These are phyloP conservation scores for Lasiosphaeriaceae sp. DNA, from an alignment of 495 filamentous ascomycete genomes.

Conservation along the genomic window DNA sequence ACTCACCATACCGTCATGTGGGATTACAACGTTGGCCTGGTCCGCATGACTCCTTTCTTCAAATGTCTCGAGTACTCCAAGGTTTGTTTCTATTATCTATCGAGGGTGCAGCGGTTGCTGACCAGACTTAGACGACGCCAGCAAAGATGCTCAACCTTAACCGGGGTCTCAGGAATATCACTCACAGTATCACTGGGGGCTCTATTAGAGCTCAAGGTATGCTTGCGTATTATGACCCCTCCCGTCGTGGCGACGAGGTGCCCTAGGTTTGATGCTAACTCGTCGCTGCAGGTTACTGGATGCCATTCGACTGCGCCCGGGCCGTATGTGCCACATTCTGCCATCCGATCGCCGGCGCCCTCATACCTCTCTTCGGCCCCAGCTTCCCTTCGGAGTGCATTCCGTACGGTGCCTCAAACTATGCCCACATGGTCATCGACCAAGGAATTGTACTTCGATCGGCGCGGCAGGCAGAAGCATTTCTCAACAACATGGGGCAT, in stretches of 20 bases:
- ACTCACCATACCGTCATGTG: slow-evolving; percentile 75
- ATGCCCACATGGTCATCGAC: slow-evolving; percentile 67
- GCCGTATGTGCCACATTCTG: slow-evolving; percentile 87
- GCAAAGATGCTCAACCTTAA: slow-evolving; percentile 77
- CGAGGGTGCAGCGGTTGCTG: not conserved
- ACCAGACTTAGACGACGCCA: slow-evolving; percentile 63
- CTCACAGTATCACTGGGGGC: slow-evolving; percentile 92
- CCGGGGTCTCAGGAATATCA: slow-evolving; percentile 76
- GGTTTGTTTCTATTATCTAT: slow-evolving; percentile 43
- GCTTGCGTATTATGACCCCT: not conserved
- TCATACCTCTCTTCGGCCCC: slow-evolving; percentile 85
- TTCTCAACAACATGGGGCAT: slow-evolving; percentile 24
- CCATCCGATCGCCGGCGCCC: slow-evolving; percentile 71
- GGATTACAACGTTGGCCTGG: slow-evolving; percentile 96
- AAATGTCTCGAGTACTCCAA: slow-evolving; percentile 84
- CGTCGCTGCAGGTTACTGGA: slow-evolving; percentile 79
- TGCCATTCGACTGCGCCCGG: slow-evolving; percentile 81
- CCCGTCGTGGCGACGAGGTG: not conserved
- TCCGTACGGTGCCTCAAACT: slow-evolving; percentile 50
- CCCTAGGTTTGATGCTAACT: not conserved
- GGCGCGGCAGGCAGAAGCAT: slow-evolving; percentile 48
- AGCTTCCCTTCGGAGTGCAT: slow-evolving; percentile 72
- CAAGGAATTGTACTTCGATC: slow-evolving; percentile 53
- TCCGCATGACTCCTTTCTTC: slow-evolving; percentile 92
- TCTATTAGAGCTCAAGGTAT: slow-evolving; percentile 85